These are phyloP conservation scores for Neonectria punicea DNA, from an alignment of 2,329 filamentous ascomycete genomes.

Conservation along the genomic window DNA sequence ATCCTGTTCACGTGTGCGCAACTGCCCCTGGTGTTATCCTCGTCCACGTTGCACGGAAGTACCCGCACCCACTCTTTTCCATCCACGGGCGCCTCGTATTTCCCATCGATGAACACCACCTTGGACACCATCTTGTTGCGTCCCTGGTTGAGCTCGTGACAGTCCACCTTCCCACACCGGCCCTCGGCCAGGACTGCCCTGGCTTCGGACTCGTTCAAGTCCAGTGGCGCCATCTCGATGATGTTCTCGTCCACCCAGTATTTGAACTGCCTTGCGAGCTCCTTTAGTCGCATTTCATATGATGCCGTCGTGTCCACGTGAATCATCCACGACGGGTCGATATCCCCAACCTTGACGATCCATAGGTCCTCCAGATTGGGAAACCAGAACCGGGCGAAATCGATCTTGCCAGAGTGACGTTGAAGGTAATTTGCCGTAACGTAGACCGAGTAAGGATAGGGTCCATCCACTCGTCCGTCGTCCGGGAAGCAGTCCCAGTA, in stretches of 20 bases:
- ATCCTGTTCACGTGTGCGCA: slow-evolving; percentile 46
- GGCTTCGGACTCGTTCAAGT: slow-evolving; percentile 48
- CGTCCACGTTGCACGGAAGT: slow-evolving; percentile 46
- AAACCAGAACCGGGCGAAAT: slow-evolving; percentile 52
- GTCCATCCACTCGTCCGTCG: slow-evolving; percentile 49
- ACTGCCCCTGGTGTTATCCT: slow-evolving; percentile 40
- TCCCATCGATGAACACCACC: slow-evolving; percentile 49
- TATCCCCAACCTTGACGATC: slow-evolving; percentile 53
- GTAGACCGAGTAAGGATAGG: slow-evolving; percentile 49
- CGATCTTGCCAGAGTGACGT: slow-evolving; percentile 46
- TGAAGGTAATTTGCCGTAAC: slow-evolving; percentile 47
- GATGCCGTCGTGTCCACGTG: slow-evolving; percentile 45
- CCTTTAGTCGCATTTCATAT: slow-evolving; percentile 43
- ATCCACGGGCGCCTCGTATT: slow-evolving; percentile 42
- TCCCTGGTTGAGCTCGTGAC: slow-evolving; percentile 49
- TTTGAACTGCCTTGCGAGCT: slow-evolving; percentile 50
- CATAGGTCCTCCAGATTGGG: slow-evolving; percentile 52
- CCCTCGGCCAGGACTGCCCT: slow-evolving; percentile 48
- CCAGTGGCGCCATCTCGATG: slow-evolving; percentile 51
- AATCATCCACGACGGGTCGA: slow-evolving; percentile 51
- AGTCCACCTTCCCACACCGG: slow-evolving; percentile 49
- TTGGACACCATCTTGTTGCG: slow-evolving; percentile 53
- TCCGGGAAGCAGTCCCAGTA: slow-evolving; percentile 55
- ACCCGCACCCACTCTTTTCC: slow-evolving; percentile 47
- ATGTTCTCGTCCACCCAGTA: slow-evolving; percentile 53